Evolutionary conservation across 192 early-diverging fungal genomes (phyloP), one percentile per base, ranked within the genome.

Genomic region (Mortierella hygrophila): DNA sequence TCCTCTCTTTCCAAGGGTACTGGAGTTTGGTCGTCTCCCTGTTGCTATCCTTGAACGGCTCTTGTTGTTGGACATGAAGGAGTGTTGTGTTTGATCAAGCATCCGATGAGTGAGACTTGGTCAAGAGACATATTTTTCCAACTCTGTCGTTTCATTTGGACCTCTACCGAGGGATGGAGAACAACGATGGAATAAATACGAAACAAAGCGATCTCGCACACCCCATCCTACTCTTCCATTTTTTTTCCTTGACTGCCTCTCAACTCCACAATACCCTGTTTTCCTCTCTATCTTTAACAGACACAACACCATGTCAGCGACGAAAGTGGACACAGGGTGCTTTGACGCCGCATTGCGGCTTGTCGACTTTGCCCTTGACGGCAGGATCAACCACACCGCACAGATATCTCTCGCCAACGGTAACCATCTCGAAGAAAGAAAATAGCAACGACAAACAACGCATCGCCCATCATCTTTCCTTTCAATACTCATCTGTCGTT

Each of bases 391-490:
- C 54, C 46, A 52, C 9, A 41, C 82, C 42, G 82, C 82, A 29
- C 82, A 78, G 52, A 70, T 35, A n/a, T 74, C 77, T 2, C 72
- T 83, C 47, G 82, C 82, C 21, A 74, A 78, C 46, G 82, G 82
- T 83, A 83, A 40, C 0, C 40, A n/a, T 6, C 1, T 40, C 38
- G 42, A 21, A 8, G 11, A 40, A 0, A 1, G 7, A 71, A 18
- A 71, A 40, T 26, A 9, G 26, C 26, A 65, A 63, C 16, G 20
- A 21, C 54, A 6, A 55, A 20, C 18, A 55, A 21, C 18, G 21
- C 16, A 6, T 21, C 13, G 21, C 20, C 15, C 21, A 21, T 21
- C 47, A 21, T 40, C 38, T 40, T 6, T 40, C 38, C 38, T 6
- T 46, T 15, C 13, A 10, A 46, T 6, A 60, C 55, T 23, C 23